Base-by-base conservation (phyloP, 352 stramenopile species). In the Blastocystis sp. region DNA sequence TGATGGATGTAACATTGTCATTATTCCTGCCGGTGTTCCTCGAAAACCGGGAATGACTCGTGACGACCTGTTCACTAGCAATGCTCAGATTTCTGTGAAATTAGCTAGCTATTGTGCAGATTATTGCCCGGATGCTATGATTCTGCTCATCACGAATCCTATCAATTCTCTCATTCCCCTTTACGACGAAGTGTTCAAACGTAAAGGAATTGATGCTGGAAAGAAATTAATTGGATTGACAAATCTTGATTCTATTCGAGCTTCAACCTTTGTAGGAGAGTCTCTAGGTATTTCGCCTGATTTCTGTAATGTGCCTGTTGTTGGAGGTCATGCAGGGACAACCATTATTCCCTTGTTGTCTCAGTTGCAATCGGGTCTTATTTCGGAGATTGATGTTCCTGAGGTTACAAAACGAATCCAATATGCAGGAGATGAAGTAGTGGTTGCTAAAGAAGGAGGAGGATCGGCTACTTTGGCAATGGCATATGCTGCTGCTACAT, bases 91-190 rank as follows among this genome's bases (percentile, higher is more conserved):
- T 89, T 96, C 99, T 27, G 94, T 98, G 92, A 95, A 92, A 68
- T 94, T 99, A 73, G 96, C 97, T 6, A 92, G 96, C 59, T 95
- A 94, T 22, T 97, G 95, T 79, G 96, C 96, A 22, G 48, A 56
- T 24, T 78, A 94, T 91, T 99, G 96, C 93, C 97, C 97, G 11
- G 93, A 98, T 79, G 97, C 97, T 57, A 95, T 95, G 91, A 93
- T 97, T 78, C 91, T 97, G 60, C 98, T 99, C 92, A 99, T 99
- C 91, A 96, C 94, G 89, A 99, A 99, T 93, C 97, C 97, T 7
- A 96, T 99, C 90, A 99, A 99, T 93, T 98, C 95, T 59, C 99
- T 97, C 22, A 96, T 99, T 79, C 97, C 97, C 27, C 99, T 99
- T 91, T 97, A 98, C 66, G 96, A 96, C 59, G 97, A 99, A 93